A percentile compares a stretch with the other conserved stretches of the same genome.
Conservation (phyloP, 2,329 filamentous ascomycete species). For the Aspergillus phoenicis region DNA sequence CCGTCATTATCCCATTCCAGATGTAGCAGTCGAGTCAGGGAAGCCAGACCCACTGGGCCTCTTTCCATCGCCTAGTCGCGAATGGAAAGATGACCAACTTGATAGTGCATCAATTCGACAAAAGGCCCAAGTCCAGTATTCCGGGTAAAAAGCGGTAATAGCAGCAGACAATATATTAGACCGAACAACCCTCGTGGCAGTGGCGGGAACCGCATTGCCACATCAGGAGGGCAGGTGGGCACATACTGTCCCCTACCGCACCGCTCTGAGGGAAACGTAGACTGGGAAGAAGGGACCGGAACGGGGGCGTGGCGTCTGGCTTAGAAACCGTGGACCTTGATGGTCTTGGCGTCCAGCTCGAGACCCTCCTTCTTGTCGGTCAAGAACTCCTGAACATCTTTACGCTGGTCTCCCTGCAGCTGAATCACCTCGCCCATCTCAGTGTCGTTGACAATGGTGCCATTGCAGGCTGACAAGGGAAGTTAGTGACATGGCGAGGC, state of each 20-base stretch:
- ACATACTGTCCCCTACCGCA: constrained; percentile 39
- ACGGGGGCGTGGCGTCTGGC: constrained; percentile 43
- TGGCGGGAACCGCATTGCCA: constrained; percentile 24
- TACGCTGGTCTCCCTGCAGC: constrained; percentile 98
- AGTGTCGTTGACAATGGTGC: constrained; percentile 92
- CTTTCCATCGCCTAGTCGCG: constrained; percentile 23
- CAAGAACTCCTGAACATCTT: constrained; percentile 97
- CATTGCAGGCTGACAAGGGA: constrained; percentile 81
- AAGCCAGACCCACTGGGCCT: constrained; percentile 27
- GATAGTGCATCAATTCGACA: constrained; percentile 33
- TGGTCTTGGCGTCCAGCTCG: constrained; percentile 92
- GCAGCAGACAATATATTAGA: constrained; percentile 27
- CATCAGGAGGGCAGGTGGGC: constrained; percentile 29
- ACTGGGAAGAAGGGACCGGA: constrained; percentile 48
- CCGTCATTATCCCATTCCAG: constrained; percentile 42
- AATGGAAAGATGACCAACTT: constrained; percentile 23
- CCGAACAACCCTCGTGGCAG: constrained; percentile 22
- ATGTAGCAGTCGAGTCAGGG: constrained; percentile 29
- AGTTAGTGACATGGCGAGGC: constrained; percentile 23
- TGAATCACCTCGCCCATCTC: constrained; percentile 99
- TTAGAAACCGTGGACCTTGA: constrained; percentile 71
- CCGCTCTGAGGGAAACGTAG: constrained; percentile 40
- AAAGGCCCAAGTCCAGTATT: constrained; percentile 35
- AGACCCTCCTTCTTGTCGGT: constrained; percentile 93
- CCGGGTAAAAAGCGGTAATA: constrained; percentile 31